Evolutionary conservation across 2,329 filamentous ascomycete species (phyloP), one percentile per base, ranked within the genome.

Genomic region (Penicillium decumbens): DNA sequence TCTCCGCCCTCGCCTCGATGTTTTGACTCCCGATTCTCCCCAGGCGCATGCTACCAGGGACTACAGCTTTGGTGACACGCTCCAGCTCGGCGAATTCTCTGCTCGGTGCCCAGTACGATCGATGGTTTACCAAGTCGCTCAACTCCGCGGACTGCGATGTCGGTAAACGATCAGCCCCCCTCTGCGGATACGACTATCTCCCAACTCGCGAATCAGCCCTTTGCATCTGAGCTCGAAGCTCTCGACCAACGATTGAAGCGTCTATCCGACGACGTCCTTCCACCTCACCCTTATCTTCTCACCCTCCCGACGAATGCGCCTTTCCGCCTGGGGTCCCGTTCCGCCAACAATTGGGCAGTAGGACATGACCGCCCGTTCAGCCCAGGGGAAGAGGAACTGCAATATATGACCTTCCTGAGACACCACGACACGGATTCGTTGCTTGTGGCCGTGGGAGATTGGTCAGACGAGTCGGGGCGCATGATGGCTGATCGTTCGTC

Each of bases 331-430:
- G 70, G 69, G 37, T 65, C 64, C 45, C 70, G 70, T 35, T 68
- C 71, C 54, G 64, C 71, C 51, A 73, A 69, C 58, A 72, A 74
- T 58, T 77, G 75, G 75, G 71, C 72, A 52, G 69, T 75, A 55
- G 70, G 72, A 47, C 63, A 70, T 63, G 72, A 77, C 48, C 77
- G 76, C 2, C 76, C 80, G 3, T 85, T 83, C 65, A 66, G 70
- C 43, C 66, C 66, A 15, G 70, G 77, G 54, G 82, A 85, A 65
- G 76, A 82, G 59, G 72, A 77, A 58, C 71, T 82, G 45, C 82
- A 84, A 62, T 84, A 84, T 64, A 74, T 81, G 71, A 84, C 80
- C 49, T 84, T 81, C 56, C 68, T 80, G 46, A 79, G 77, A 48
- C 80, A 81, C 63, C 78, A 82, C 60, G 75, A 75, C 29, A 76